Evolutionary conservation across 352 stramenopile species (phyloP), one percentile per base, ranked within the genome.

Genomic region (Phytophthora brassicae): DNA sequence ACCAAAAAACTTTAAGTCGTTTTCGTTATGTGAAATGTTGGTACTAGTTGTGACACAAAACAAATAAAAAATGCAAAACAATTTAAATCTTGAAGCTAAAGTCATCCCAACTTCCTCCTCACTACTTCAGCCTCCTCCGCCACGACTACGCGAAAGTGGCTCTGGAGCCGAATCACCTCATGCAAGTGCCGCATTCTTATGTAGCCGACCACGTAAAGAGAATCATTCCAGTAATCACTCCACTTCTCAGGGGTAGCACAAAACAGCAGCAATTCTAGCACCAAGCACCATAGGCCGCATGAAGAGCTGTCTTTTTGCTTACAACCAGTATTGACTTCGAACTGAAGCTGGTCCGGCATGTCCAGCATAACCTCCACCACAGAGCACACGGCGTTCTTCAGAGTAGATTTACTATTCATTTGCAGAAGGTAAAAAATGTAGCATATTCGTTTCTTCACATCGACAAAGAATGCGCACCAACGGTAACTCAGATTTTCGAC

Each of bases 261-360:
- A 43, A 56, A 63, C 7, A 63, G 44, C 4, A 63, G 44, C 29
- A 63, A 7, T 26, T 39, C 55, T 6, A 63, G 28, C n/a, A 48
- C 22, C 33, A 61, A 41, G 16, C 43, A 48, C 22, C 54, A 61
- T n/a, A 61, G 6, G 1, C 43, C 54, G 19, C 31, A 54, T 4
- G 43, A 54, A 1, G 26, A 31, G 26, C 26, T 31, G 26, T 31
- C 26, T 31, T n/a, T n/a, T 31, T 31, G 26, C 26, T 9, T 8
- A 31, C 26, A 31, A 9, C 26, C 26, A 31, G 26, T 31, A 8
- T 9, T 31, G 8, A 31, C 26, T 8, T 49, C n/a, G 36, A 23
- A 28, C 24, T 49, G 23, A 2, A 38, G 26, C 24, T 55, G 14
- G 12, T 55, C 48, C 6, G 48, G 43, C 33, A 45, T 16, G 2